These are phyloP conservation scores for Cynanchum wilfordii DNA, from an alignment of 257 asterid genomes.

Conservation along the genomic window DNA sequence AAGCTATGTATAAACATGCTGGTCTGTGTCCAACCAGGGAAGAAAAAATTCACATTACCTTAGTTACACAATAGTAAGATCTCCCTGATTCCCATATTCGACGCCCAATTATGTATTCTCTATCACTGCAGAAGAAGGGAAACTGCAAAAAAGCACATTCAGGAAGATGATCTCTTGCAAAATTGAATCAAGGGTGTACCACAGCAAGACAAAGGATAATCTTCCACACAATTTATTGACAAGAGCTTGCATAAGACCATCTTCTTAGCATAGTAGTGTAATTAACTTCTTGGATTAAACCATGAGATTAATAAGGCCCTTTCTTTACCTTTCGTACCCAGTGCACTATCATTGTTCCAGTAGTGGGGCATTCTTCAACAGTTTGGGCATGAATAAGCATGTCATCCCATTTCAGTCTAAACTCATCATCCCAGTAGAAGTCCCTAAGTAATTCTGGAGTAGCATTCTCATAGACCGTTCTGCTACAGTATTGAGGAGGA, in stretches of 20 bases:
- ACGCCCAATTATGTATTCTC: conserved; percentile 87
- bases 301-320: not conserved
- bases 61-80: conserved; percentile 80
- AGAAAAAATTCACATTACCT: conserved; percentile 35
- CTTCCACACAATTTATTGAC: not conserved
- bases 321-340: conserved; percentile 81
- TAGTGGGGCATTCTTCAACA: conserved; percentile 69
- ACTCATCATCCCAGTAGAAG: conserved; percentile 94
- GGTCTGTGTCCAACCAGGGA: not conserved
- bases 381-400: conserved; percentile 68
- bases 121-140: conserved; percentile 92
- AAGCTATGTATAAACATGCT: not conserved
- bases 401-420: conserved; percentile 85
- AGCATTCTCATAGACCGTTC: conserved; percentile 91
- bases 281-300: not conserved
- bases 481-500: conserved; percentile 89
- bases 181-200: not conserved
- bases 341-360: conserved; percentile 78
- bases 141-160: conserved; percentile 48
- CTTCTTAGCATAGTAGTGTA: not conserved
- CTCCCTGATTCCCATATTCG: conserved; percentile 92
- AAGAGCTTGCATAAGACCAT: not conserved
- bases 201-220: not conserved
- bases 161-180: conserved; percentile 12
- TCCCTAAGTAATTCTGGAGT: conserved; percentile 85